These are phyloP conservation scores for Trypanosoma mega DNA, from an alignment of 208 protist genomes.

Conservation along the genomic window DNA sequence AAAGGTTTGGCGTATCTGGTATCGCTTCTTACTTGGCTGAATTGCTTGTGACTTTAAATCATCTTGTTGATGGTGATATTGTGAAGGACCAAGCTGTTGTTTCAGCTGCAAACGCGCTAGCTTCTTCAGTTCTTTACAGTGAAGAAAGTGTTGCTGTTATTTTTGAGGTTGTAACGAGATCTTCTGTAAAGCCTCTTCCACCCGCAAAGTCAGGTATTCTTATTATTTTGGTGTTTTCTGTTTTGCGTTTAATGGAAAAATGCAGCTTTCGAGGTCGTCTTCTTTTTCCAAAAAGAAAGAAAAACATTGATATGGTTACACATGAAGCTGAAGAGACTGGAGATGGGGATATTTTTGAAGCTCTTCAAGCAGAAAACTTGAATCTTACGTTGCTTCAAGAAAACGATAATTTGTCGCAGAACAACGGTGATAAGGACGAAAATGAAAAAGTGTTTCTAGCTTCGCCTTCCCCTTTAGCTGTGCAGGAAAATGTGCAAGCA, in stretches of 20 bases:
- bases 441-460: not conserved
- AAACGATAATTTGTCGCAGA: slow-evolving; percentile 14
- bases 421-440: not conserved
- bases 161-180: slow-evolving; percentile 64
- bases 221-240: slow-evolving; percentile 67
- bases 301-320: slow-evolving; percentile 22
- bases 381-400: slow-evolving; percentile 39
- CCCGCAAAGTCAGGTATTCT: slow-evolving; percentile 44
- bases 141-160: slow-evolving; percentile 76
- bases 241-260: slow-evolving; percentile 83
- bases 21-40: slow-evolving; percentile 68
- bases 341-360: slow-evolving; percentile 8
- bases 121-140: slow-evolving; percentile 77
- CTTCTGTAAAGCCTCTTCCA: slow-evolving; percentile 36
- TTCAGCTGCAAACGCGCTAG: slow-evolving; percentile 76
- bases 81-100: slow-evolving; percentile 56
- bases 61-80: slow-evolving; percentile 74
- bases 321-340: slow-evolving; percentile 33
- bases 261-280: slow-evolving; percentile 81
- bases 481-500: not conserved
- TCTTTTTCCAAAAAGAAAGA: slow-evolving; percentile 49
- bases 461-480: not conserved
- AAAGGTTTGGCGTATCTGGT: slow-evolving; percentile 48
- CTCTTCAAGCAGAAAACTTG: slow-evolving; percentile 9
- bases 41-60: slow-evolving; percentile 72